Percentiles rank a stretch among this genome's conserved stretches.
Conservation (phyloP, 2,329 filamentous ascomycete genomes). For the Pseudopyricularia cyperi region DNA sequence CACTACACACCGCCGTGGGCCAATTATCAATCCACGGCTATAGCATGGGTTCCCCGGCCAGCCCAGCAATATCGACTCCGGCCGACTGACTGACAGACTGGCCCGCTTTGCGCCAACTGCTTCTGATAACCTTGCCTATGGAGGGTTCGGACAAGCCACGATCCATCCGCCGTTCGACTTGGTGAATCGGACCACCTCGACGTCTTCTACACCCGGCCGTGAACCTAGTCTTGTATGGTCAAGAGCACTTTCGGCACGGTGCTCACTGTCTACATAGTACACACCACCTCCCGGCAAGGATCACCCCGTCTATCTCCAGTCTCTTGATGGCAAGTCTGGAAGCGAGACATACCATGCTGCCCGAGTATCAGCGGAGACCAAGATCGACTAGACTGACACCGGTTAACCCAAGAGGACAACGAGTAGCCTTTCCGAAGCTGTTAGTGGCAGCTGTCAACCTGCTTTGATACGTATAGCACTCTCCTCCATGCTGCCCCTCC, state of each 20-base stretch:
- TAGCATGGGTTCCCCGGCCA: neutral
- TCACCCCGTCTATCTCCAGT: neutral
- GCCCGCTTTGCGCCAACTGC: neutral
- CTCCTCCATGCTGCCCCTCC: neutral
- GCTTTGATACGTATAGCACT: neutral
- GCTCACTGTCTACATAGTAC: neutral
- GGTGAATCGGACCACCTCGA: too few relatives aligned
- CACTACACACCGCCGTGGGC: neutral
- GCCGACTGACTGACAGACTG: neutral
- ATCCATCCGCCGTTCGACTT: neutral
- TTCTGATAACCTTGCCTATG: too few relatives aligned
- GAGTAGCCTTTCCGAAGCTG: neutral
- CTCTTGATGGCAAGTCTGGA: neutral
- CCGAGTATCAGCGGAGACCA: neutral
- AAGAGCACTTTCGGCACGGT: neutral
- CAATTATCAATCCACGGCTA: too few relatives aligned
- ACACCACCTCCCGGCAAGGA: neutral
- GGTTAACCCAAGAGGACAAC: neutral
- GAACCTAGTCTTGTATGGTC: neutral
- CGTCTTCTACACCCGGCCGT: conserved; percentile 1
- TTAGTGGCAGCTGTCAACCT: neutral
- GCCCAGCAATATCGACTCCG: neutral
- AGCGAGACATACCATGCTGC: neutral
- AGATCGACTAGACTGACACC: neutral
- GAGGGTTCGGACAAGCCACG: neutral